A percentile compares a stretch with the other conserved stretches of the same genome.
These are phyloP conservation scores for Moesziomyces antarcticus DNA, from an alignment of 1,284 basidiomycete genomes.

Conservation along the genomic window DNA sequence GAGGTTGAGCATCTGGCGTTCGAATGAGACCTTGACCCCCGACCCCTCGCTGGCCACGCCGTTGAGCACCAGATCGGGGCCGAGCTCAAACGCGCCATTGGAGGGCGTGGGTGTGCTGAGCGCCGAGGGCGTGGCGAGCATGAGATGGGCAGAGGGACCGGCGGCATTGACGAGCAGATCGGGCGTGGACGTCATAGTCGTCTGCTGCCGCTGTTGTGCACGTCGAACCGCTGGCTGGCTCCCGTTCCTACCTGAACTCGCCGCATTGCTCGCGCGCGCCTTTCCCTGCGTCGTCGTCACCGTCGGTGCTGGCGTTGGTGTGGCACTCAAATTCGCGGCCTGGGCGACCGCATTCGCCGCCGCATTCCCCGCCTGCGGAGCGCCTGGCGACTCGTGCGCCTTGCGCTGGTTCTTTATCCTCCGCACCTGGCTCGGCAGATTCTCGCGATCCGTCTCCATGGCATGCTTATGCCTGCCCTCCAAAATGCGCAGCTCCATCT, in stretches of 20 bases:
- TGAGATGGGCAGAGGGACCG: slow-evolving; percentile 20
- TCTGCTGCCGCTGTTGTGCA: slow-evolving; percentile 8
- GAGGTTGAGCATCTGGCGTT: slow-evolving; percentile 37
- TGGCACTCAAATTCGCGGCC: slow-evolving; percentile 32
- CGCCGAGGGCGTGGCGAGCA: slow-evolving; percentile 17
- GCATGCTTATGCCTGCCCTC: slow-evolving; percentile 48
- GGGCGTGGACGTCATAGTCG: not conserved
- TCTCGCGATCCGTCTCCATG: slow-evolving; percentile 46
- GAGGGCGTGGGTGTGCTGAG: slow-evolving; percentile 10
- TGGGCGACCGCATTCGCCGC: slow-evolving; percentile 39
- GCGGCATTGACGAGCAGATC: slow-evolving; percentile 30
- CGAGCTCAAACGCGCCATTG: slow-evolving; percentile 15
- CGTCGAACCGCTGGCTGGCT: slow-evolving; percentile 2
- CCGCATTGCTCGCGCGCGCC: slow-evolving; percentile 2
- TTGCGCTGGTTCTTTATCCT: slow-evolving; percentile 41
- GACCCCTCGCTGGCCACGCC: not conserved
- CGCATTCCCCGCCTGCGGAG: slow-evolving; percentile 25
- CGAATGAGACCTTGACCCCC: slow-evolving; percentile 24
- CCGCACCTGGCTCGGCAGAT: slow-evolving; percentile 40
- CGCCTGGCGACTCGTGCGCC: slow-evolving; percentile 13
- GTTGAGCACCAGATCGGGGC: slow-evolving; percentile 6
- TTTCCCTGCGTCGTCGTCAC: slow-evolving; percentile 3
- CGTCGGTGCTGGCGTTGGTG: slow-evolving; percentile 11
- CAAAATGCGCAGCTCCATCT: slow-evolving; percentile 47
- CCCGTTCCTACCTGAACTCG: slow-evolving; percentile 9